These are phyloP conservation scores for Delonix regia DNA, from an alignment of 306 rosid species.

Conservation along the genomic window DNA sequence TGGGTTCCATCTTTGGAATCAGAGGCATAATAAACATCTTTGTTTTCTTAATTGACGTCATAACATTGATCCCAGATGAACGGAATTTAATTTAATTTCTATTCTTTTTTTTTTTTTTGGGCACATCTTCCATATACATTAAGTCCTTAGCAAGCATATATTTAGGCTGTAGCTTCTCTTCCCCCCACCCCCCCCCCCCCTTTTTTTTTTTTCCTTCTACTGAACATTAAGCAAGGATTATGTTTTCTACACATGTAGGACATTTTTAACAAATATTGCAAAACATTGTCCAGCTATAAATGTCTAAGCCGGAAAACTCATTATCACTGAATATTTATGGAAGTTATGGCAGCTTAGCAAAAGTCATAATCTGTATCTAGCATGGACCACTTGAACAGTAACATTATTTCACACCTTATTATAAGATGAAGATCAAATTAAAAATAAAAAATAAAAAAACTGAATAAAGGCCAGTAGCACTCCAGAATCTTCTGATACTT, in stretches of 20 bases:
- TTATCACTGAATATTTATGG: background rate
- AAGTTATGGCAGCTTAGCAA: background rate
- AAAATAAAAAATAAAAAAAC: too few relatives aligned
- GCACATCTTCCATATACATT: background rate
- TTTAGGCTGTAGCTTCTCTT: background rate
- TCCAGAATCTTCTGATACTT: background rate
- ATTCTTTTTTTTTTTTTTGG: background rate
- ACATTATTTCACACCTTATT: background rate
- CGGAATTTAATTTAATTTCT: background rate
- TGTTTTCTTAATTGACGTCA: background rate
- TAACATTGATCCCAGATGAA: background rate
- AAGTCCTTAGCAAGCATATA: slow-evolving; percentile 10
- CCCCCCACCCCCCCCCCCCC: too few relatives aligned
- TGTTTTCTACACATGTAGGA: slow-evolving; percentile 11
- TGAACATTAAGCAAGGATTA: background rate
- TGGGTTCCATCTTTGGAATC: too few relatives aligned
- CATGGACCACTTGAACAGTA: background rate
- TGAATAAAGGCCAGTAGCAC: background rate
- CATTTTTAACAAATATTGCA: background rate
- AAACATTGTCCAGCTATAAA: background rate
- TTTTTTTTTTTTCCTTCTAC: background rate
- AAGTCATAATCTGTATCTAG: background rate
- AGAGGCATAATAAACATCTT: background rate
- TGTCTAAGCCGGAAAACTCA: slow-evolving; percentile 17
- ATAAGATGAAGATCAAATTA: background rate